Conservation (phyloP, 352 stramenopile genomes). For the Blastocystis sp. region DNA sequence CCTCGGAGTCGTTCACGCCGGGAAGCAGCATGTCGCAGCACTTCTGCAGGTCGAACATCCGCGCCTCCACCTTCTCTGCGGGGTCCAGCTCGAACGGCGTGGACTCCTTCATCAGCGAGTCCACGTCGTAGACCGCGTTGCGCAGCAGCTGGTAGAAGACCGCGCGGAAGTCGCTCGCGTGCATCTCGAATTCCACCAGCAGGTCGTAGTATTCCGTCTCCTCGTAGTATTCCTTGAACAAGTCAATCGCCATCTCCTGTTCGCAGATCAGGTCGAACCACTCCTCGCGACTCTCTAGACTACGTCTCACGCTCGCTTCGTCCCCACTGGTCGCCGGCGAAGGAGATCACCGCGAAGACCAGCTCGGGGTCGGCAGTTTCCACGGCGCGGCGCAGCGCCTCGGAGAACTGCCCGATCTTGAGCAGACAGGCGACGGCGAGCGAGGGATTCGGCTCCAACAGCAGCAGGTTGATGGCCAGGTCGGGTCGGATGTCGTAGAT, state of each 20-base stretch:
- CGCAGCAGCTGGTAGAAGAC: constrained; percentile 17
- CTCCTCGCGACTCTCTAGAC: constrained; percentile 13
- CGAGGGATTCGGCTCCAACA: constrained; percentile 6
- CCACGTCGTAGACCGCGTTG: constrained; percentile 14
- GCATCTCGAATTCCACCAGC: constrained; percentile 11
- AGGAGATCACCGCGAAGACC: constrained; percentile 29
- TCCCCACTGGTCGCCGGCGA: constrained; percentile 14
- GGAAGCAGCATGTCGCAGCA: constrained; percentile 23
- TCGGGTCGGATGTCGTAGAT: constrained; percentile 50
- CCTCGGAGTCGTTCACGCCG: constrained; percentile 45
- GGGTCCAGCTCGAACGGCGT: constrained; percentile 14
- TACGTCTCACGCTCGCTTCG: not conserved
- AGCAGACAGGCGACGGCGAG: constrained; percentile 31
- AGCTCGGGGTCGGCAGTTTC: constrained; percentile 11
- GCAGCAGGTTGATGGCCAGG: not conserved
- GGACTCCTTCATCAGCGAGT: not conserved
- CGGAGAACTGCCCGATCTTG: constrained; percentile 32
- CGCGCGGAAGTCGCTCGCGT: not conserved
- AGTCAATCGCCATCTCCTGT: not conserved
- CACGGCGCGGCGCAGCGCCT: constrained; percentile 24
- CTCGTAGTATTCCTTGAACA: constrained; percentile 35
- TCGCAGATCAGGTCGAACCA: constrained; percentile 51
- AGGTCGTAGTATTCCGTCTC: constrained; percentile 38
- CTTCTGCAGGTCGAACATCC: constrained; percentile 34
- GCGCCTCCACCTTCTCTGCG: not conserved